phyloP scores from a whole-genome alignment of 768 basidiomycete genomes.

The Pleurotus salmoneostramineus region DNA sequence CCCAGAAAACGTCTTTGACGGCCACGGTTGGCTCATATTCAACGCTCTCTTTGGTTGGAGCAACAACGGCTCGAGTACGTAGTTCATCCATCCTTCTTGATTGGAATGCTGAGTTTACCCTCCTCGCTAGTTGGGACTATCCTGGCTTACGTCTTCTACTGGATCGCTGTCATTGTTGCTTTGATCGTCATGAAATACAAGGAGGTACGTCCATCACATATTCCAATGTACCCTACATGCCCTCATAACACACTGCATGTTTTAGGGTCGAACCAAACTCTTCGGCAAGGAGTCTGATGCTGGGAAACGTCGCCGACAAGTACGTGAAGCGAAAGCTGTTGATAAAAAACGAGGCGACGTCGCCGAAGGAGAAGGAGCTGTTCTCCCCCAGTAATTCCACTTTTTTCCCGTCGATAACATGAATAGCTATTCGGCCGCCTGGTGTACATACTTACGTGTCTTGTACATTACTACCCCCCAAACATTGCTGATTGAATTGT shows the following conservation, averaged over 20 bases:
- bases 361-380: conserved; percentile 9
- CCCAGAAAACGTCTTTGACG: conserved; percentile 47
- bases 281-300: conserved; percentile 54
- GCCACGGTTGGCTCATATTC: conserved; percentile 77
- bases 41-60: conserved; percentile 85
- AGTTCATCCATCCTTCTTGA: neutral
- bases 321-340: conserved; percentile 17
- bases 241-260: neutral
- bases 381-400: neutral
- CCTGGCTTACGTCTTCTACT: conserved; percentile 89
- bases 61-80: conserved; percentile 70
- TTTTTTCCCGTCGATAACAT: neutral
- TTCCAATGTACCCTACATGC: neutral
- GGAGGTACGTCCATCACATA: conserved; percentile 32
- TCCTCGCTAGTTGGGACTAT: conserved; percentile 59
- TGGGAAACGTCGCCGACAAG: conserved; percentile 27
- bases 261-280: conserved; percentile 60
- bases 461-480: too few species aligned
- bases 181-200: conserved; percentile 67
- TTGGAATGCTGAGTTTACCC: neutral
- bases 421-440: too few species aligned
- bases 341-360: neutral
- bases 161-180: conserved; percentile 72
- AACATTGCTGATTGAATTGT: too few species aligned
- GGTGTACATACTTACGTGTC: too few species aligned